Evolutionary conservation across 805 yeast genomes (phyloP), one percentile per base, ranked within the genome.

Genomic region (Monosporozyma aerobia): DNA sequence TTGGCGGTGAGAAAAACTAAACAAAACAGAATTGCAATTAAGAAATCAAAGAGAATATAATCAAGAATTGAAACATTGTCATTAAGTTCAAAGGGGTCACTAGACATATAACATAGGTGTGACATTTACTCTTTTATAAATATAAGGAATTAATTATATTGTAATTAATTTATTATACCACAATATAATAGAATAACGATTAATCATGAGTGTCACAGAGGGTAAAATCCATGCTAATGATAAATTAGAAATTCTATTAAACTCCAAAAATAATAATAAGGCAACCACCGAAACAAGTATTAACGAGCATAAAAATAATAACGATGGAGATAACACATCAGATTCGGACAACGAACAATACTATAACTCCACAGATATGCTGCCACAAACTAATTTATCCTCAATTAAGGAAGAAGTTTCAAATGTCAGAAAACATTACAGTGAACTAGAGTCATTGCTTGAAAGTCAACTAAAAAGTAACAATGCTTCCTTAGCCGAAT

Each of bases 401-500:
- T 22, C 45, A 5, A 49, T 54, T n/a, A 52, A 50, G 46, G 51
- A 37, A 13, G 63, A 56, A 14, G 45, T 61, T 1, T 32, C 35
- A 11, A 39, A 40, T n/a, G 37, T 58, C 2, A 46, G 54, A 10
- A 51, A 44, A 7, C 59, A 62, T 48, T 57, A 52, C 41, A 51
- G 51, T 2, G 57, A 55, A 32, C 44, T 64, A 29, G 63, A 62
- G 46, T 33, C 56, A 2, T 35, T 61, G 43, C 32, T 63, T 10
- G 23, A 57, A 14, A 50, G 62, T 9, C 59, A 57, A 25, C 60
- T 61, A 33, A 48, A 57, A 5, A 46, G 56, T 14, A 47, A 53
- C 40, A 59, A 60, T 11, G 49, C 48, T 10, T 58, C 65, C 2
- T 51, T 66, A 29, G 57, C 59, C 27, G 58, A 63, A 41, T 49